A percentile compares a stretch with the other conserved stretches of the same genome.
These are phyloP conservation scores for Ettlia oleoabundans DNA, from an alignment of 139 green algal genomes.

Conservation along the genomic window DNA sequence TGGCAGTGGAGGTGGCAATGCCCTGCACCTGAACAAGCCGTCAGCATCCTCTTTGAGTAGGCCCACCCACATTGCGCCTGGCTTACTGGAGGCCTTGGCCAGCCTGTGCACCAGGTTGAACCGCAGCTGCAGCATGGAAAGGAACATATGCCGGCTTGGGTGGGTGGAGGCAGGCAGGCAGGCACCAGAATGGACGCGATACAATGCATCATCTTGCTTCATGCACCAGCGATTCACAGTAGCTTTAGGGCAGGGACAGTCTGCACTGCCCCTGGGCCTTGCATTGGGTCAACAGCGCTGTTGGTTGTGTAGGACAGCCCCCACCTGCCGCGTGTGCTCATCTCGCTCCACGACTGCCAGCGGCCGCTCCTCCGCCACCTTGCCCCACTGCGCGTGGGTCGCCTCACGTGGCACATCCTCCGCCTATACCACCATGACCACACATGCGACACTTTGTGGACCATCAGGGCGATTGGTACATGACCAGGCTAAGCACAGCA, in stretches of 20 bases:
- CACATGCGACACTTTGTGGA: no score
- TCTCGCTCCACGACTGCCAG: slow-evolving; percentile 44
- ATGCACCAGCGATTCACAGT: no score
- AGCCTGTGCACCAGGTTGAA: slow-evolving; percentile 44
- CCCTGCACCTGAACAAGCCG: slow-evolving; percentile 31
- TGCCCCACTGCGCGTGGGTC: slow-evolving; percentile 34
- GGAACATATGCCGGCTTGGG: neutral
- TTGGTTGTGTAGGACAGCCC: no score
- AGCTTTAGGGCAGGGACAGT: no score
- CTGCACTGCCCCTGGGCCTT: neutral
- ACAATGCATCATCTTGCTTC: no score
- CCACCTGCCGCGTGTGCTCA: slow-evolving; percentile 23
- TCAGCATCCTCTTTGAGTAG: slow-evolving; percentile 30
- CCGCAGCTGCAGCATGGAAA: neutral
- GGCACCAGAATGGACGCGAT: neutral
- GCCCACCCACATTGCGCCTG: slow-evolving; percentile 43
- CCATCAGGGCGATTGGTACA: neutral
- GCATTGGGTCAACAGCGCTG: no score
- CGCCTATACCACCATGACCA: no score
- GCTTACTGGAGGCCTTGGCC: slow-evolving; percentile 12
- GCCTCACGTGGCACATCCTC: slow-evolving; percentile 8
- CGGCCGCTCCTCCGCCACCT: slow-evolving; percentile 40
- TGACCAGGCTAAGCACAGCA: neutral
- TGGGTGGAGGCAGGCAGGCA: neutral
- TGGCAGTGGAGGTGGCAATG: neutral